Conservation (phyloP, 306 rosid species). For the Fragaria vesca region DNA sequence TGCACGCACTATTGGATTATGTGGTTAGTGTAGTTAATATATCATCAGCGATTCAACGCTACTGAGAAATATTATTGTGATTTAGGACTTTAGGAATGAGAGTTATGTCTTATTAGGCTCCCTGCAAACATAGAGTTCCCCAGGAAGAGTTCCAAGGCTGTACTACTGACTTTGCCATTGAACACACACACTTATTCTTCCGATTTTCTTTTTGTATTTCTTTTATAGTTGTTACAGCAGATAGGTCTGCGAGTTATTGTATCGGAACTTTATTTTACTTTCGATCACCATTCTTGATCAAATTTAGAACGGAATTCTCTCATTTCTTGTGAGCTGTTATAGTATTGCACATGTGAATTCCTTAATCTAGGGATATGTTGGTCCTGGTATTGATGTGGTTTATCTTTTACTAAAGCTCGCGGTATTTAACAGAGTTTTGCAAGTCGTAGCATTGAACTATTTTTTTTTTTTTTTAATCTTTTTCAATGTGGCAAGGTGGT, state of each 20-base stretch:
- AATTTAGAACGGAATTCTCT: background rate
- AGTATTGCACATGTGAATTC: slow-evolving; percentile 39
- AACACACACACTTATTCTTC: background rate
- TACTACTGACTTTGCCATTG: too few relatives aligned
- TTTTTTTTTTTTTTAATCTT: background rate
- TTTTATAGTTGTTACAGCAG: background rate
- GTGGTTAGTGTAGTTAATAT: too few relatives aligned
- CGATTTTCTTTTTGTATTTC: background rate
- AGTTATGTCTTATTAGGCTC: too few relatives aligned
- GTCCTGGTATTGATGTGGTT: slow-evolving; percentile 75
- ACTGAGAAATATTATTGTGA: too few relatives aligned
- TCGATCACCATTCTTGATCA: background rate
- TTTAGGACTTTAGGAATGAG: too few relatives aligned
- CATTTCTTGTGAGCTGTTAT: background rate
- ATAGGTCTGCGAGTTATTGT: background rate
- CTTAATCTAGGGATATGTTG: slow-evolving; percentile 56
- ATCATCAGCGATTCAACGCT: too few relatives aligned
- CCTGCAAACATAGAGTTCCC: too few relatives aligned
- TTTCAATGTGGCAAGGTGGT: background rate
- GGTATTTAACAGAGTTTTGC: slow-evolving; percentile 44
- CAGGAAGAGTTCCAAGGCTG: too few relatives aligned
- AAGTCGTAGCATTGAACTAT: slow-evolving; percentile 48
- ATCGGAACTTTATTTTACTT: background rate
- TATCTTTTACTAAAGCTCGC: slow-evolving; percentile 38
- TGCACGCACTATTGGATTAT: too few relatives aligned